Evolutionary conservation across 2,329 filamentous ascomycete species (phyloP), one percentile per base, ranked within the genome.

Genomic region (Furcasterigmium furcatum): DNA sequence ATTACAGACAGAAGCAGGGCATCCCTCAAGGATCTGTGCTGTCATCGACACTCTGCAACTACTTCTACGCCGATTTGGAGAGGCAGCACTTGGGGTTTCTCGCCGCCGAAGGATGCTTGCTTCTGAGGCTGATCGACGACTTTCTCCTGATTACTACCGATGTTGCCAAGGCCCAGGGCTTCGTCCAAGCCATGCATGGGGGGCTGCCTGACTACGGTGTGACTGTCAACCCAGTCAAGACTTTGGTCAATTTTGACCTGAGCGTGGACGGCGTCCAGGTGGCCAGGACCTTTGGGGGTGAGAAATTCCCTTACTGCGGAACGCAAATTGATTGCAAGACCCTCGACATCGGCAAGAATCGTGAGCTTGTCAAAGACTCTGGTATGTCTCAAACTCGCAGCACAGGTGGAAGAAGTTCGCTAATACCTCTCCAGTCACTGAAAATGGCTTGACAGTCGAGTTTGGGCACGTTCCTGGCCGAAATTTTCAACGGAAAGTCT

Each of bases 1-100:
- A 84, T 62, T 96, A 94, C 62, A 80, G 89, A 20, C 94, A 99
- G 62, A 92, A 84, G 62, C 72, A 78, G 19, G 94, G 94, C 13
- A 97, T 99, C 32, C 91, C 94, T 0, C 94, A 99, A 63, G 94
- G 94, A 8, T 96, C 91, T 0, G 79, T 96, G 2, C 63, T 99
- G 5, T 96, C 91, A 1, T 88, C 86, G 36, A 74, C 91, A 34
- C 74, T 99, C 5, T 97, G 94, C 73, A 97, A 91, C 66, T 92
- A 95, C 66, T 96, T 97, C 64, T 99, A 99, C 60, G 91, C 88
- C 6, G 84, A 94, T 51, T 78, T 97, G 2, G 94, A 99, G 64
- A 67, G 67, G 7, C 74, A 82, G 21, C 71, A 85, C 13, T 71
- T 97, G 3, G 60, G 58, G 0, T 97, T 96, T 58, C 66, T 94